Evolutionary conservation across 2,329 filamentous ascomycete genomes (phyloP).

Genomic region (Didymella sp.): DNA sequence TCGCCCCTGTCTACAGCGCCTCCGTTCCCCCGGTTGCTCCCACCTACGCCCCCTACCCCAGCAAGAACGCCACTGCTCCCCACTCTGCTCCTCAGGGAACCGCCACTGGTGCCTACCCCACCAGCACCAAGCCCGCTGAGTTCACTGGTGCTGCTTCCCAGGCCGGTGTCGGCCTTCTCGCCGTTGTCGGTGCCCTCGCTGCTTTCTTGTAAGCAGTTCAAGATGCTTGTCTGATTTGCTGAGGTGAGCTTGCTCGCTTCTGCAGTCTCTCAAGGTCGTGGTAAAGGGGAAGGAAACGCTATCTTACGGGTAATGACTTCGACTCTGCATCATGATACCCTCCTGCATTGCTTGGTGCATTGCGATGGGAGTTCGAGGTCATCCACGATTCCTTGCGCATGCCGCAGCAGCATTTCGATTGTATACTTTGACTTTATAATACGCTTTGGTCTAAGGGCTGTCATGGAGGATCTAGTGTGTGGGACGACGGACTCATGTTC

Average conservation of each 20-base stretch:
- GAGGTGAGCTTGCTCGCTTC: constrained; percentile 11
- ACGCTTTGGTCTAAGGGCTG: constrained; percentile 43
- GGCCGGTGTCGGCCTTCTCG: constrained; percentile 60
- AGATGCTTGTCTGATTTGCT: constrained; percentile 24
- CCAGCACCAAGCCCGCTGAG: constrained; percentile 40
- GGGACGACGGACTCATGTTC: constrained; percentile 47
- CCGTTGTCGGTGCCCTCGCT: constrained; percentile 58
- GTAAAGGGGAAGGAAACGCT: constrained; percentile 30
- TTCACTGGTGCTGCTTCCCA: constrained; percentile 62
- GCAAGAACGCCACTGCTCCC: constrained; percentile 34
- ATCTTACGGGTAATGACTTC: constrained; percentile 44
- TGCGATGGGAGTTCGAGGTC: constrained; percentile 43
- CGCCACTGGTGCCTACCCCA: constrained; percentile 36
- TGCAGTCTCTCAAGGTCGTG: constrained; percentile 11
- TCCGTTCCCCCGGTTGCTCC: constrained; percentile 25
- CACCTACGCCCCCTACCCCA: constrained; percentile 27
- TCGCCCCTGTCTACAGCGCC: constrained; percentile 21
- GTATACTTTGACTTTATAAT: constrained; percentile 44
- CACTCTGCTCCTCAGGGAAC: constrained; percentile 28
- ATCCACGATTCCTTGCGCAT: constrained; percentile 32
- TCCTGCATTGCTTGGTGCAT: constrained; percentile 35
- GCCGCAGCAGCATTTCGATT: constrained; percentile 46
- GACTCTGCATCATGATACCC: constrained; percentile 43
- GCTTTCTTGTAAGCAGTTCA: constrained; percentile 49
- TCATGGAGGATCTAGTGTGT: constrained; percentile 45